phyloP scores from a whole-genome alignment of 495 filamentous ascomycete genomes.

The Bacidia gigantensis region DNA sequence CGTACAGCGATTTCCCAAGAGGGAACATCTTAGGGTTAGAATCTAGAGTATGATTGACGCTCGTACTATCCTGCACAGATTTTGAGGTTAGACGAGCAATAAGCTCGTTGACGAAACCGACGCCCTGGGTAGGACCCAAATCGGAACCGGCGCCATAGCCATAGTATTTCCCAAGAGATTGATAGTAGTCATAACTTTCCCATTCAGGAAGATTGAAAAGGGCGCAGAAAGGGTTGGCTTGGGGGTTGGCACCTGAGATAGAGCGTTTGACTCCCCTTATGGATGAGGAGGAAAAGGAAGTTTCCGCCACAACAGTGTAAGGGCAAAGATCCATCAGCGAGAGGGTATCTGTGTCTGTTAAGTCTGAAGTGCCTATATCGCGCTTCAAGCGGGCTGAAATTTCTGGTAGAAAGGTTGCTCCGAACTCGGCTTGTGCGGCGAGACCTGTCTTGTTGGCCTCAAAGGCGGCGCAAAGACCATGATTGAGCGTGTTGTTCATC shows the following conservation, averaged over 20 bases:
- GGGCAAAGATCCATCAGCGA: slow-evolving; percentile 76
- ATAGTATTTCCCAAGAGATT: slow-evolving; percentile 68
- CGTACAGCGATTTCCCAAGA: slow-evolving; percentile 49
- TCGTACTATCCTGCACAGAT: slow-evolving; percentile 55
- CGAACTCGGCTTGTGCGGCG: slow-evolving; percentile 39
- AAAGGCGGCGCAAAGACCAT: slow-evolving; percentile 53
- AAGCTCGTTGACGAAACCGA: slow-evolving; percentile 74
- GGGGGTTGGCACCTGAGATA: slow-evolving; percentile 25
- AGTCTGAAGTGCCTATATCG: slow-evolving; percentile 44
- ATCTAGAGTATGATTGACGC: slow-evolving; percentile 62
- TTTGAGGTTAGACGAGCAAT: slow-evolving; percentile 58
- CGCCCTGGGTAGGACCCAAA: slow-evolving; percentile 65
- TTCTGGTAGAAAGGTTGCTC: slow-evolving; percentile 40
- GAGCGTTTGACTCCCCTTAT: too few species aligned
- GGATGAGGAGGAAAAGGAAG: slow-evolving; percentile 19
- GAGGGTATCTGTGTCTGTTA: slow-evolving; percentile 45
- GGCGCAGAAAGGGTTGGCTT: slow-evolving; percentile 42
- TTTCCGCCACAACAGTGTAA: slow-evolving; percentile 55
- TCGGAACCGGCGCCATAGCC: slow-evolving; percentile 61
- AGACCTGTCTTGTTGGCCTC: slow-evolving; percentile 33
- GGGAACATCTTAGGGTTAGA: slow-evolving; percentile 49
- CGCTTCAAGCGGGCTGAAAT: slow-evolving; percentile 49
- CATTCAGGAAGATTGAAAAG: slow-evolving; percentile 61
- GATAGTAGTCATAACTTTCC: slow-evolving; percentile 61
- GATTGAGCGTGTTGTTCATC: slow-evolving; percentile 69